phyloP scores from a whole-genome alignment of 75 land plant species.

The Isoetes taiwanensis region DNA sequence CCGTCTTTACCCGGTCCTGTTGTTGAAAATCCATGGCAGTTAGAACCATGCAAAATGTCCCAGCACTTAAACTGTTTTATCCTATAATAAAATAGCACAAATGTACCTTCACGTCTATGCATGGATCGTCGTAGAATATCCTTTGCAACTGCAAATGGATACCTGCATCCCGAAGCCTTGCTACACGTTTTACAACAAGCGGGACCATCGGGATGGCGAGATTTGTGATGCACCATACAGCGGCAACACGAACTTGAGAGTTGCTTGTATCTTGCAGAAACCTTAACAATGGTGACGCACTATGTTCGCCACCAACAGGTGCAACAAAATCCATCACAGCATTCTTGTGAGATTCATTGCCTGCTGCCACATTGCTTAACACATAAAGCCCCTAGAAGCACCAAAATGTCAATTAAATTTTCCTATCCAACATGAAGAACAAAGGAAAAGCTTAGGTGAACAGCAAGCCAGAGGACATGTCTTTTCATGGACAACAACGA shows the following conservation, averaged over 20 bases:
- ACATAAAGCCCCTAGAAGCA: conserved; percentile 57
- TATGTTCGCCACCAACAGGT: conserved; percentile 11
- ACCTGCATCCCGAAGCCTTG: conserved; percentile 51
- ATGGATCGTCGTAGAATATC: conserved; percentile 80
- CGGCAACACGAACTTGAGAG: conserved; percentile 48
- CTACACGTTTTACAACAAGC: conserved; percentile 34
- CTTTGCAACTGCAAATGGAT: conserved; percentile 52
- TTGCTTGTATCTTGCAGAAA: conserved; percentile 60
- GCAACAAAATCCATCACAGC: conserved; percentile 53
- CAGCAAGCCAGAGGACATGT: background rate
- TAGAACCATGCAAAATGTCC: background rate
- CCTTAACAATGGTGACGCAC: conserved; percentile 26
- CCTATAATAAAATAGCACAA: too few relatives aligned
- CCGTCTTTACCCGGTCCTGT: conserved; percentile 65
- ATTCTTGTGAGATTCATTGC: conserved; percentile 67
- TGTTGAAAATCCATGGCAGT: background rate
- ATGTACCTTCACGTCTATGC: conserved; percentile 83
- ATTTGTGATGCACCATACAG: conserved; percentile 71
- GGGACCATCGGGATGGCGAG: conserved; percentile 40
- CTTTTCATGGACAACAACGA: too few relatives aligned
- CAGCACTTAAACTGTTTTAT: too few relatives aligned
- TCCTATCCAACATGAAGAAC: conserved; percentile 7
- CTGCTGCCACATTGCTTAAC: conserved; percentile 67
- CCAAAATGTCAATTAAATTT: background rate
- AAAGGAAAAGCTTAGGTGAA: background rate